Evolutionary conservation across 768 basidiomycete genomes (phyloP).

Genomic region (Mycena rebaudengoi): DNA sequence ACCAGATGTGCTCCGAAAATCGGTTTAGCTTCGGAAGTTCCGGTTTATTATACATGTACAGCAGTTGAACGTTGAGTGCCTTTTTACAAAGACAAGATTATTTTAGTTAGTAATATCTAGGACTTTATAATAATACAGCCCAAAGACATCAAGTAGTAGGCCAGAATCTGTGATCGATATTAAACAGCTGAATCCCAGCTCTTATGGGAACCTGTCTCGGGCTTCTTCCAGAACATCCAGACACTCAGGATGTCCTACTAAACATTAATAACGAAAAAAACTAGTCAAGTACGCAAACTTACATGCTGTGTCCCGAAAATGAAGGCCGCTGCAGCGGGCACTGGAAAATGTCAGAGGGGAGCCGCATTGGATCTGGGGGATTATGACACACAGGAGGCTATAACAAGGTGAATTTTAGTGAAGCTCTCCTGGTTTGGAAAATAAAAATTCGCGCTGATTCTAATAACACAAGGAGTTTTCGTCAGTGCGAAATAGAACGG

Average conservation of each 20-base stretch:
- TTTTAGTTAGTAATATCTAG: too few relatives aligned
- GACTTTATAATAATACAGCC: too few relatives aligned
- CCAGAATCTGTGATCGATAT: too few relatives aligned
- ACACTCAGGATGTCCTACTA: constrained; percentile 3
- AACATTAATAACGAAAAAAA: background rate
- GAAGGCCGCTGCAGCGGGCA: background rate
- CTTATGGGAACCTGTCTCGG: too few relatives aligned
- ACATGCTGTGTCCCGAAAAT: constrained; percentile 3
- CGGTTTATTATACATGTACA: too few relatives aligned
- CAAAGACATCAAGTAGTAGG: too few relatives aligned
- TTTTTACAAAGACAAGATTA: too few relatives aligned
- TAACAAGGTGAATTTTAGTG: background rate
- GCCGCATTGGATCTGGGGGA: too few relatives aligned
- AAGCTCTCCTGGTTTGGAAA: background rate
- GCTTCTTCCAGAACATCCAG: constrained; percentile 10
- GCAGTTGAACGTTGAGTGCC: too few relatives aligned
- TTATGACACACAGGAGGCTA: background rate
- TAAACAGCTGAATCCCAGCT: too few relatives aligned
- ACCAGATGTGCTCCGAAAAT: too few relatives aligned
- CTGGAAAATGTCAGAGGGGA: background rate
- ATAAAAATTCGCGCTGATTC: background rate
- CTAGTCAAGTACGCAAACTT: background rate
- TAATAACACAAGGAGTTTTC: background rate
- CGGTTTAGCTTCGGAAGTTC: too few relatives aligned
- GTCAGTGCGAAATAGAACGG: background rate